Conservation (phyloP, 139 green algal genomes). For the Chlamydomonas sp. region DNA sequence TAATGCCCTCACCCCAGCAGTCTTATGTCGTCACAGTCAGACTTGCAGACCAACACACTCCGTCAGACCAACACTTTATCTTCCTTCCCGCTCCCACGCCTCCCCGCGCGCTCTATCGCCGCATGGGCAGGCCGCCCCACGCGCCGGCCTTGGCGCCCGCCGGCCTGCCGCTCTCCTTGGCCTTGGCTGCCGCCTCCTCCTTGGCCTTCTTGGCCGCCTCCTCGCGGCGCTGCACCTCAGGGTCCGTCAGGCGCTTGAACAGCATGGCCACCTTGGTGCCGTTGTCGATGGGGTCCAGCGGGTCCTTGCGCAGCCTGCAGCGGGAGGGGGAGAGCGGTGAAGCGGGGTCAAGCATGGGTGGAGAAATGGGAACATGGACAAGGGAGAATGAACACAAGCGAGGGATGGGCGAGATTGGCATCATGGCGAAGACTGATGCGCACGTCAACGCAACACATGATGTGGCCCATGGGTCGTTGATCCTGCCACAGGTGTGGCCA, state of each 20-base stretch:
- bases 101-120: too few relatives aligned
- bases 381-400: too few relatives aligned
- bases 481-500: too few relatives aligned
- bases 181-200: slow-evolving; percentile 58
- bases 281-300: slow-evolving; percentile 90
- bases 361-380: not conserved
- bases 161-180: slow-evolving; percentile 53
- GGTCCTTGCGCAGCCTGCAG: slow-evolving; percentile 89
- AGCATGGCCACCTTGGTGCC: slow-evolving; percentile 84
- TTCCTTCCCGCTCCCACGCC: too few relatives aligned
- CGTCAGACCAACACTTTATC: too few relatives aligned
- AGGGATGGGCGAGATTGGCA: too few relatives aligned
- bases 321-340: not conserved
- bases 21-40: too few relatives aligned
- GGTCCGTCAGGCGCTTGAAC: slow-evolving; percentile 77
- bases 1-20: too few relatives aligned
- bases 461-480: too few relatives aligned
- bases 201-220: slow-evolving; percentile 45
- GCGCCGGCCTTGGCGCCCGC: slow-evolving; percentile 76
- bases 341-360: not conserved
- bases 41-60: too few relatives aligned
- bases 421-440: too few relatives aligned
- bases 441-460: too few relatives aligned
- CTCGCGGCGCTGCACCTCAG: slow-evolving; percentile 59
- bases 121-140: slow-evolving; percentile 69